Conservation (phyloP, 768 basidiomycete species). For the Psilocybe cubensis region DNA sequence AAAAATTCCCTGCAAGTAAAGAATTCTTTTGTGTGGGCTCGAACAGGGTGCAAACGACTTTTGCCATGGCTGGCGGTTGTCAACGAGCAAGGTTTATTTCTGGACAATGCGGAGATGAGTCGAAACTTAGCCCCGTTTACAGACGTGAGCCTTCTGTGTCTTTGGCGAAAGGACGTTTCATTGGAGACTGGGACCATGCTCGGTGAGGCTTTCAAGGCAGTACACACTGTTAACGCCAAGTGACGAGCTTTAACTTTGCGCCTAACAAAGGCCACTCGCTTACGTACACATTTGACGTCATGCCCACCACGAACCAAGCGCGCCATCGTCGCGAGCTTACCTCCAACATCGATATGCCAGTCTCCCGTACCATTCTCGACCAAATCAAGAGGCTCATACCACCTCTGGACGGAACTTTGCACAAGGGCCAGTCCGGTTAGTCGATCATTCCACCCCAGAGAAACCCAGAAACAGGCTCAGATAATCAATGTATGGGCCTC, state of each 20-base stretch:
- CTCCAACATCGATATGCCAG: constrained; percentile 48
- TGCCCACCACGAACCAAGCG: background rate
- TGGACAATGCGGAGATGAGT: constrained; percentile 7
- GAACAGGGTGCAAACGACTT: background rate
- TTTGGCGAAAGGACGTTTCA: background rate
- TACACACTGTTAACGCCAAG: too few species aligned
- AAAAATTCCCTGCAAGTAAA: background rate
- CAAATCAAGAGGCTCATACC: constrained; percentile 87
- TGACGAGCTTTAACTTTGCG: too few species aligned
- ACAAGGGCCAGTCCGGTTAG: constrained; percentile 94
- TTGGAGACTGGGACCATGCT: too few species aligned
- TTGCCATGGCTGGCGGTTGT: background rate
- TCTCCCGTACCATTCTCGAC: constrained; percentile 62
- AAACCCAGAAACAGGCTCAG: too few species aligned
- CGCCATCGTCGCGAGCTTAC: background rate
- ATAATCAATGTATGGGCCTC: too few species aligned
- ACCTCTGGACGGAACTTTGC: constrained; percentile 83
- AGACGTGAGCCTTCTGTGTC: background rate
- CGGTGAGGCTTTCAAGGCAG: too few species aligned
- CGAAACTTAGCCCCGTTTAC: background rate
- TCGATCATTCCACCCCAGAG: constrained; percentile 2
- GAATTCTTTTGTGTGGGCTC: constrained; percentile 3
- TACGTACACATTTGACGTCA: constrained; percentile 3
- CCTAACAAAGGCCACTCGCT: background rate
- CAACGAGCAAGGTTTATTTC: constrained; percentile 12